These are phyloP conservation scores for Trifolium pratense DNA, from an alignment of 306 rosid species.

Conservation along the genomic window DNA sequence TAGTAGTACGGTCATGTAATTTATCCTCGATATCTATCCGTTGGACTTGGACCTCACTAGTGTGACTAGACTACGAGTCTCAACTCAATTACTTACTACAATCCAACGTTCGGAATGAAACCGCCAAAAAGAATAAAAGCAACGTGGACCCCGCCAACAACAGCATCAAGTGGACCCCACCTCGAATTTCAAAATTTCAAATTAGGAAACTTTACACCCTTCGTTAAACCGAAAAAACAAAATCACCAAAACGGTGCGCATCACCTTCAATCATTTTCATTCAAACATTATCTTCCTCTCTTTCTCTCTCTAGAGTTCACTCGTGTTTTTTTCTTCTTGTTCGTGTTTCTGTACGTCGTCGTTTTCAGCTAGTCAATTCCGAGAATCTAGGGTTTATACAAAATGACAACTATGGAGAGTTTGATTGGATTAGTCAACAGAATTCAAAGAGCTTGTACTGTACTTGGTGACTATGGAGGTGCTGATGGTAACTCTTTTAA, in stretches of 20 bases:
- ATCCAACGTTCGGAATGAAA: constrained; percentile 30
- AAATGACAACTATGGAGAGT: constrained; percentile 95
- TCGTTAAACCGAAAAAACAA: background rate
- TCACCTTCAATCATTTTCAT: background rate
- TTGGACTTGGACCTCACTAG: background rate
- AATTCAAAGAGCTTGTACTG: constrained; percentile 94
- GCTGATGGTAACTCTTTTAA: constrained; percentile 62
- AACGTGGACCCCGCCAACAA: constrained; percentile 34
- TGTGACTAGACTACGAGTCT: background rate
- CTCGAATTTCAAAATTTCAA: constrained; percentile 27
- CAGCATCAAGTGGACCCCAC: constrained; percentile 8
- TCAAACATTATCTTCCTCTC: constrained; percentile 2
- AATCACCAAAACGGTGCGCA: constrained; percentile 33
- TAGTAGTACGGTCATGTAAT: no score
- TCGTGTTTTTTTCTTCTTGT: background rate
- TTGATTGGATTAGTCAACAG: constrained; percentile 97
- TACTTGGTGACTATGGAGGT: constrained; percentile 96
- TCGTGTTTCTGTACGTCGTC: constrained; percentile 22
- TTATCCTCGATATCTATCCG: background rate
- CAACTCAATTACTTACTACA: background rate
- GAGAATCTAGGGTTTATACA: constrained; percentile 53
- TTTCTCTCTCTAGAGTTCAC: background rate
- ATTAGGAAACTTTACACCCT: background rate
- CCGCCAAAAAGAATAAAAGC: constrained; percentile 11
- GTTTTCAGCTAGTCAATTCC: constrained; percentile 15